Evolutionary conservation across 2,329 filamentous ascomycete genomes (phyloP).

Genomic region (Talaromyces pinophilus): DNA sequence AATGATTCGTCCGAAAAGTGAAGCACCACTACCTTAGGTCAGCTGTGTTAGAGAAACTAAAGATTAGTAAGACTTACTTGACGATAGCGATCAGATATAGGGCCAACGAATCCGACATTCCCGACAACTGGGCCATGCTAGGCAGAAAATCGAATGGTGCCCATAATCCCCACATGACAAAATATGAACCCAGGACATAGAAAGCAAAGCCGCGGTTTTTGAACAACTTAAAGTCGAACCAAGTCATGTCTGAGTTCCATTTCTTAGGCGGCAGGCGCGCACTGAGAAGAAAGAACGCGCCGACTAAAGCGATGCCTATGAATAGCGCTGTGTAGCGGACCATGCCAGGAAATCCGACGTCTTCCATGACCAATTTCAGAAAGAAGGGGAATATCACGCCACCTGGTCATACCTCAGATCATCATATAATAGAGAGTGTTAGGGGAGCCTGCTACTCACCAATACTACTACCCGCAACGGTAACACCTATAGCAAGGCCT

Average conservation of each 20-base stretch:
- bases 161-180: conserved; percentile 32
- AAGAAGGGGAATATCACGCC: conserved; percentile 32
- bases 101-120: conserved; percentile 28
- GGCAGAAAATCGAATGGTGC: conserved; percentile 30
- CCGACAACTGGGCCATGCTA: conserved; percentile 26
- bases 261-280: conserved; percentile 33
- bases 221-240: conserved; percentile 33
- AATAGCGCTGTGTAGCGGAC: conserved; percentile 30
- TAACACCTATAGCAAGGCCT: conserved; percentile 56
- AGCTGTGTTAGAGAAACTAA: not conserved
- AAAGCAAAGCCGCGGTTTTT: conserved; percentile 30
- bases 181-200: conserved; percentile 31
- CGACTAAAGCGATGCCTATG: conserved; percentile 26
- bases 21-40: conserved; percentile 26
- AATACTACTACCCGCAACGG: conserved; percentile 48
- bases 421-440: not conserved
- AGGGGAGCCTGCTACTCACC: not conserved
- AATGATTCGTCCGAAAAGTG: conserved; percentile 32
- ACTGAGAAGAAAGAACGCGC: conserved; percentile 27
- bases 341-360: conserved; percentile 27
- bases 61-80: conserved; percentile 25
- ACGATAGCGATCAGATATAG: conserved; percentile 33
- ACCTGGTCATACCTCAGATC: conserved; percentile 8
- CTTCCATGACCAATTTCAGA: conserved; percentile 25
- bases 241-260: conserved; percentile 31